phyloP scores from a whole-genome alignment of 1,284 basidiomycete species.

The Somion occarium region DNA sequence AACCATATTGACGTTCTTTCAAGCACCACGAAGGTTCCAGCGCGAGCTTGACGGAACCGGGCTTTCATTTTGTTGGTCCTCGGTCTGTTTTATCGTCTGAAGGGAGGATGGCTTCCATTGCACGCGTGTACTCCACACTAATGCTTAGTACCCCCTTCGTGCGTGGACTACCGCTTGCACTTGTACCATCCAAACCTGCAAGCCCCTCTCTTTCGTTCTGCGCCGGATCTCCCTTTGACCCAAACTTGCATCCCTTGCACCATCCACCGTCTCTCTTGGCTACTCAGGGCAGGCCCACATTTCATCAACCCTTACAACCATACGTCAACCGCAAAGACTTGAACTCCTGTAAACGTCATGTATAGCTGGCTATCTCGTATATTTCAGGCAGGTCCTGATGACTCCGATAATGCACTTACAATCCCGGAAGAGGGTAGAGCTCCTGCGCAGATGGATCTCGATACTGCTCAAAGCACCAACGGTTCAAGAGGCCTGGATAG shows the following conservation, averaged over 20 bases:
- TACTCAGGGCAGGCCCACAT: not conserved
- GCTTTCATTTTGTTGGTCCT: not conserved
- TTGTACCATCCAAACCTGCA: not conserved
- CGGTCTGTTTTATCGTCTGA: not conserved
- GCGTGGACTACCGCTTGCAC: not conserved
- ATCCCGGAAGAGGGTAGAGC: not conserved
- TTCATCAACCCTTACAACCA: too few relatives aligned
- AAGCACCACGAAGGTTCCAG: not conserved
- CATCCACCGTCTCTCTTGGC: not conserved
- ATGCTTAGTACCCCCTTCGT: not conserved
- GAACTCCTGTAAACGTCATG: conserved; percentile 11
- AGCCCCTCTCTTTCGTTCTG: not conserved
- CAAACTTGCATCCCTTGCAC: not conserved
- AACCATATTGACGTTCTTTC: not conserved
- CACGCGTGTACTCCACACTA: not conserved
- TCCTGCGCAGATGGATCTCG: not conserved
- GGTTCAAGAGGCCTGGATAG: conserved; percentile 3
- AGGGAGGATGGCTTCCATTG: not conserved
- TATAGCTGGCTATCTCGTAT: conserved; percentile 18
- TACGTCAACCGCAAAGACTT: not conserved
- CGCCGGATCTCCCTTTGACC: not conserved
- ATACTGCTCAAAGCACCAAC: not conserved
- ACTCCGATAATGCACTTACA: conserved; percentile 1
- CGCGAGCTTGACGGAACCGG: not conserved
- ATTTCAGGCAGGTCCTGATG: conserved; percentile 14